Conservation (phyloP, 2,329 filamentous ascomycete species). For the Colletotrichum spaethianum region DNA sequence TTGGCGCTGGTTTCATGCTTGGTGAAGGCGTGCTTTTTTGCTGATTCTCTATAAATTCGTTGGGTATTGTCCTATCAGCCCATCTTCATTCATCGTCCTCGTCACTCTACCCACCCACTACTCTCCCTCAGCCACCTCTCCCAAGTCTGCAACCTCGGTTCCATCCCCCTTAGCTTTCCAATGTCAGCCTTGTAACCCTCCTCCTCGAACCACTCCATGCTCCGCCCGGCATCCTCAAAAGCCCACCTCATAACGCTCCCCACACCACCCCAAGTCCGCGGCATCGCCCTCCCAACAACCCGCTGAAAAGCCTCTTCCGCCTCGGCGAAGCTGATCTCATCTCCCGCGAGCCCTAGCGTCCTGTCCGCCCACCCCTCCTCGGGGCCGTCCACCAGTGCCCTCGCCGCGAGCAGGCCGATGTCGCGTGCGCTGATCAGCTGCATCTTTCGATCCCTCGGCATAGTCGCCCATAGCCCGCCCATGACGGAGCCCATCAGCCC, state of each 20-base stretch:
- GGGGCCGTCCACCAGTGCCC: conserved; percentile 32
- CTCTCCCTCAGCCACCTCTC: conserved; percentile 43
- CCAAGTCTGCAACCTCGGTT: conserved; percentile 41
- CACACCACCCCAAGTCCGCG: conserved; percentile 26
- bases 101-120: conserved; percentile 42
- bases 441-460: conserved; percentile 45
- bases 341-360: conserved; percentile 37
- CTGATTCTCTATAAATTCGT: not conserved
- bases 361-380: conserved; percentile 25
- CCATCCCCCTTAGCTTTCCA: conserved; percentile 13
- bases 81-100: not conserved
- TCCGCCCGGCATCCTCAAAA: conserved; percentile 35
- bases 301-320: conserved; percentile 22
- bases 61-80: not conserved
- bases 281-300: conserved; percentile 18
- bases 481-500: conserved; percentile 46
- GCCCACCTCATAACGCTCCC: conserved; percentile 36
- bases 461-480: conserved; percentile 45
- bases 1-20: not conserved
- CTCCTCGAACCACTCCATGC: conserved; percentile 40
- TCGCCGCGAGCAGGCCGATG: conserved; percentile 42
- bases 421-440: conserved; percentile 47
- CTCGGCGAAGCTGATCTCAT: conserved; percentile 37
- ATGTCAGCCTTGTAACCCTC: conserved; percentile 38
- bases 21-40: not conserved